phyloP scores from a whole-genome alignment of 345 rosid species.

The Turnera subulata region DNA sequence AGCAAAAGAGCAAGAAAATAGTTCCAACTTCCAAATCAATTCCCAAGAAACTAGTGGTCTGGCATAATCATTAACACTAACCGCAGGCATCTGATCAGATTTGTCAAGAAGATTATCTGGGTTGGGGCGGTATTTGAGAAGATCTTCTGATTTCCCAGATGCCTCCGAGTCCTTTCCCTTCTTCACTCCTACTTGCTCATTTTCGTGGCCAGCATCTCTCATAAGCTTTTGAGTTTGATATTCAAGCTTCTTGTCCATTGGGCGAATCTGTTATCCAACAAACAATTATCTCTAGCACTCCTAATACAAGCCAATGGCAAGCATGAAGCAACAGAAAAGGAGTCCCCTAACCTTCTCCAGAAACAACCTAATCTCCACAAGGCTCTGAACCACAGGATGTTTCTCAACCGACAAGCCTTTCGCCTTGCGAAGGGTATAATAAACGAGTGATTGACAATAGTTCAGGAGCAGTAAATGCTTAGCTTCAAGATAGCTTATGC shows the following conservation, averaged over 20 bases:
- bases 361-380: conserved; percentile 81
- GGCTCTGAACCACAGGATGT: conserved; percentile 75
- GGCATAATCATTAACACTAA: conserved; percentile 19
- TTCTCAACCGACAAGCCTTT: conserved; percentile 72
- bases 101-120: conserved; percentile 69
- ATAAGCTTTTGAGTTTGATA: conserved; percentile 89
- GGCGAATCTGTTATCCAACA: conserved; percentile 60
- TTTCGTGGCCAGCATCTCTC: conserved; percentile 29
- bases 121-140: conserved; percentile 69
- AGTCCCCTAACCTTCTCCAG: conserved; percentile 65
- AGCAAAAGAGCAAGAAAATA: neutral
- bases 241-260: conserved; percentile 83
- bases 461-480: conserved; percentile 74
- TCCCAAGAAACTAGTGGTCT: neutral
- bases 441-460: conserved; percentile 82
- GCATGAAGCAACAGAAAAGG: conserved; percentile 1
- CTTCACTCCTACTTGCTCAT: conserved; percentile 24
- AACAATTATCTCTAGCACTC: neutral
- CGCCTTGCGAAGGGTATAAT: conserved; percentile 76
- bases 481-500: conserved; percentile 86
- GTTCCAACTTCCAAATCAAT: conserved; percentile 2
- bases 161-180: conserved; percentile 33
- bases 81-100: conserved; percentile 31
- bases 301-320: too few relatives aligned
- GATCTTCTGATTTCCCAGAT: conserved; percentile 52